phyloP scores from a whole-genome alignment of 495 filamentous ascomycete species.

The Sabuloglossum arenarium region DNA sequence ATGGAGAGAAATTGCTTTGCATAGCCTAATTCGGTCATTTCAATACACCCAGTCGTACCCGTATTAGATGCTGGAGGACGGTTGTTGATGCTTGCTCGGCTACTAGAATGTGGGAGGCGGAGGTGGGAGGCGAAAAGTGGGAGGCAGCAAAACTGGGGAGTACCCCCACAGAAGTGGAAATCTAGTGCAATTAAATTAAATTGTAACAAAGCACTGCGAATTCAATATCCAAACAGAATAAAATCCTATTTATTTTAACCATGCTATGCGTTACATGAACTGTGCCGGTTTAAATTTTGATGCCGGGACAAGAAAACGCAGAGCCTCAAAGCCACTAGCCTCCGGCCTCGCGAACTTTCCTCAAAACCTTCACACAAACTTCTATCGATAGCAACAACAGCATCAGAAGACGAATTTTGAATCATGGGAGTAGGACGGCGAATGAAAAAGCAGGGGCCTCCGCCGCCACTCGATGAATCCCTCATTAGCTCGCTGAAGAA shows the following conservation, averaged over 20 bases:
- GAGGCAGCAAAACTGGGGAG: too few relatives aligned
- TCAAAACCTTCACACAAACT: not conserved
- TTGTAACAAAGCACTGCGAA: too few relatives aligned
- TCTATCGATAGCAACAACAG: not conserved
- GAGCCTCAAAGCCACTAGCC: not conserved
- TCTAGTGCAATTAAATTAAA: too few relatives aligned
- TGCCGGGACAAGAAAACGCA: too few relatives aligned
- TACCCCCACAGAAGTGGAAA: too few relatives aligned
- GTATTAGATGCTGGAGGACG: not conserved
- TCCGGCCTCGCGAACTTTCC: not conserved
- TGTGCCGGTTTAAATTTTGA: too few relatives aligned
- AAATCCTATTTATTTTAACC: too few relatives aligned
- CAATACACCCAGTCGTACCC: constrained; percentile 6
- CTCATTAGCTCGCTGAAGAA: constrained; percentile 53
- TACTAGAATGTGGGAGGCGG: too few relatives aligned
- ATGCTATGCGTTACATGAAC: too few relatives aligned
- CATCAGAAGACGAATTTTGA: not conserved
- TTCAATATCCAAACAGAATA: too few relatives aligned
- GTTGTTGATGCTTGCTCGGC: too few relatives aligned
- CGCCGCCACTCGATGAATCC: constrained; percentile 59
- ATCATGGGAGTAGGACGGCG: constrained; percentile 74
- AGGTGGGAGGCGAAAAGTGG: too few relatives aligned
- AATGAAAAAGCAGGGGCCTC: constrained; percentile 88
- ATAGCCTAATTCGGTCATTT: constrained; percentile 72
- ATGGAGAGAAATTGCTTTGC: constrained; percentile 61